Percentiles rank a stretch among this genome's conserved stretches.
phyloP scores from a whole-genome alignment of 768 basidiomycete genomes.

The Botryobasidium botryosum region DNA sequence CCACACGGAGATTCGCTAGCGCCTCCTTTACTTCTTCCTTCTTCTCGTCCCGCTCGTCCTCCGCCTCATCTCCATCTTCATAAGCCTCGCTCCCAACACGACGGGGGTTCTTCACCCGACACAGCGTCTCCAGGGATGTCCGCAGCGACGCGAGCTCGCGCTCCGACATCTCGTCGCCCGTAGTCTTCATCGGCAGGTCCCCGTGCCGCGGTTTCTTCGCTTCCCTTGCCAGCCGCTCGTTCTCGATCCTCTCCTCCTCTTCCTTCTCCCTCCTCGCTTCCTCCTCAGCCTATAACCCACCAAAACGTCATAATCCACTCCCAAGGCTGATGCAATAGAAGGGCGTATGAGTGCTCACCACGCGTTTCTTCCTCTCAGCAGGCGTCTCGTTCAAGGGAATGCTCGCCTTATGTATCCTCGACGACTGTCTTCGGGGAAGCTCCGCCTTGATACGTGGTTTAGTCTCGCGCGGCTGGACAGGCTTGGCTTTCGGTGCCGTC shows the following conservation, averaged over 20 bases:
- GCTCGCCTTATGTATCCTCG: constrained; percentile 21
- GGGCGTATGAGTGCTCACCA: constrained; percentile 24
- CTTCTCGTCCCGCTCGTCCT: constrained; percentile 21
- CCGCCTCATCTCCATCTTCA: constrained; percentile 22
- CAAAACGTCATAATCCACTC: constrained; percentile 11
- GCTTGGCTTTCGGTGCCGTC: constrained; percentile 32
- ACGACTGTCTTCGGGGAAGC: constrained; percentile 32
- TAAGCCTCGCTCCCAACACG: constrained; percentile 18
- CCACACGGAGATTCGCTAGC: constrained; percentile 40
- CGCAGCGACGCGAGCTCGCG: constrained; percentile 33
- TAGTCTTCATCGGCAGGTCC: constrained; percentile 40
- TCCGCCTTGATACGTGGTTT: constrained; percentile 30
- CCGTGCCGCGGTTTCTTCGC: constrained; percentile 55
- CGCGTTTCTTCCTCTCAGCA: constrained; percentile 43
- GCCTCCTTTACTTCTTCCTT: constrained; percentile 35
- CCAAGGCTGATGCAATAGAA: neutral
- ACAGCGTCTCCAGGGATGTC: constrained; percentile 26
- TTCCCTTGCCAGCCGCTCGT: constrained; percentile 50
- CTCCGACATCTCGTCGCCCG: constrained; percentile 30
- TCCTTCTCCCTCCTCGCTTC: constrained; percentile 34
- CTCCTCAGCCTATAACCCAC: constrained; percentile 28
- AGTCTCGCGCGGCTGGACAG: constrained; percentile 37
- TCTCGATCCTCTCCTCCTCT: constrained; percentile 43
- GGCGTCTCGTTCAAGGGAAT: constrained; percentile 49
- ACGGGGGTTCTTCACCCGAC: constrained; percentile 23